Evolutionary conservation across 192 early-diverging fungal genomes (phyloP).

Genomic region (Coemansia asiatica): DNA sequence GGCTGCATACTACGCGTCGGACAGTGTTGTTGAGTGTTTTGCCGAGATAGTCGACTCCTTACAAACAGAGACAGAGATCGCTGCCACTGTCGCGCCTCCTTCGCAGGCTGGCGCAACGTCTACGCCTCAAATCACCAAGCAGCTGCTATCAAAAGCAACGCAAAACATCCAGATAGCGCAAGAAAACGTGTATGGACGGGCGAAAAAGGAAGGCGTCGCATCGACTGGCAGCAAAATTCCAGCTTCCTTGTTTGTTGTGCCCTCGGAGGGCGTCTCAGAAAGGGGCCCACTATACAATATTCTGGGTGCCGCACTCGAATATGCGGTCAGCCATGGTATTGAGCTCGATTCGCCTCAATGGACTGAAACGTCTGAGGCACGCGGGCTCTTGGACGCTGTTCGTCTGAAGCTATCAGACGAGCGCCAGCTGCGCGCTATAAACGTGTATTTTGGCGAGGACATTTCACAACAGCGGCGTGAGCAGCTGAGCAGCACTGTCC

Average conservation of each 20-base stretch:
- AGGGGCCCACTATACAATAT: conserved; percentile 37
- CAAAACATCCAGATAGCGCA: conserved; percentile 46
- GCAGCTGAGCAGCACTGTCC: conserved; percentile 13
- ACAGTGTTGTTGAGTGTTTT: conserved; percentile 23
- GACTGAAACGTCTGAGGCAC: conserved; percentile 14
- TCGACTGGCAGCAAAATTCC: conserved; percentile 28
- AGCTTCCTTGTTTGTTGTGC: conserved; percentile 30
- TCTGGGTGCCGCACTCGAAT: conserved; percentile 42
- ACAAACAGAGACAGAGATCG: conserved; percentile 37
- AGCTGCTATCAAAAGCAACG: conserved; percentile 24
- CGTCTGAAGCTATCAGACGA: conserved; percentile 42
- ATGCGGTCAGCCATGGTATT: conserved; percentile 17
- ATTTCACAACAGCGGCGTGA: conserved; percentile 20
- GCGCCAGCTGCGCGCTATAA: conserved; percentile 31
- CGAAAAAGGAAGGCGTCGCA: conserved; percentile 5
- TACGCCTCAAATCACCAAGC: conserved; percentile 25
- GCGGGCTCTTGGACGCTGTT: conserved; percentile 27
- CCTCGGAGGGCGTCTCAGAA: conserved; percentile 23
- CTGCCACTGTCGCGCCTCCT: conserved; percentile 17
- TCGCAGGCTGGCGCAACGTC: conserved; percentile 1
- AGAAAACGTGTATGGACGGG: conserved; percentile 23
- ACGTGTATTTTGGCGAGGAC: conserved; percentile 28
- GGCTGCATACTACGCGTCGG: conserved; percentile 51
- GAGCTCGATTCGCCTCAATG: conserved; percentile 16
- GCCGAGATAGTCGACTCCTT: conserved; percentile 40